phyloP scores from a whole-genome alignment of 164 flowering plant genomes.

The Umbellularia californica region DNA sequence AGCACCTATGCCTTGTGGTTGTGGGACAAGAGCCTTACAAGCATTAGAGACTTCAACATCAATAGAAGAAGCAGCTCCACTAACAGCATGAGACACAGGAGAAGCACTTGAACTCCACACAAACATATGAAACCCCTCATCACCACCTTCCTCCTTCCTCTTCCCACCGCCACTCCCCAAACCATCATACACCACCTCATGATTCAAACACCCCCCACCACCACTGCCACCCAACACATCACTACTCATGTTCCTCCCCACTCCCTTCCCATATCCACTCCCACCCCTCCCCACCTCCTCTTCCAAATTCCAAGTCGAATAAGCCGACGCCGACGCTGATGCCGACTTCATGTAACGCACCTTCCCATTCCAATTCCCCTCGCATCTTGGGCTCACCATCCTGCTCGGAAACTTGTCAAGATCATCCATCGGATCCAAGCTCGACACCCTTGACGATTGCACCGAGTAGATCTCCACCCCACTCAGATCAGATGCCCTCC shows the following conservation, averaged over 20 bases:
- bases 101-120: constrained; percentile 95
- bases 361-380: constrained; percentile 22
- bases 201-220: constrained; percentile 47
- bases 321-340: constrained; percentile 9
- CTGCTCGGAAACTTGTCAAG: constrained; percentile 70
- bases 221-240: constrained; percentile 41
- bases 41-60: constrained; percentile 33
- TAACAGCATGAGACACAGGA: constrained; percentile 63
- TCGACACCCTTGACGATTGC: constrained; percentile 80
- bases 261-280: constrained; percentile 26
- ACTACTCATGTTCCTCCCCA: constrained; percentile 71
- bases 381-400: constrained; percentile 61
- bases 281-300: constrained; percentile 40
- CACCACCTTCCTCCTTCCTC: constrained; percentile 18
- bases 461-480: constrained; percentile 86
- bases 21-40: constrained; percentile 35
- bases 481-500: constrained; percentile 58
- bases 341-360: not conserved
- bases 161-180: constrained; percentile 23
- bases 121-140: constrained; percentile 78
- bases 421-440: constrained; percentile 74
- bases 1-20: constrained; percentile 36
- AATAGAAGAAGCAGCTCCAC: constrained; percentile 29
- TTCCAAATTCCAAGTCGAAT: constrained; percentile 73
- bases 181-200: constrained; percentile 41